Evolutionary conservation across 768 basidiomycete species (phyloP).

Genomic region (Trametes cinnabarina): DNA sequence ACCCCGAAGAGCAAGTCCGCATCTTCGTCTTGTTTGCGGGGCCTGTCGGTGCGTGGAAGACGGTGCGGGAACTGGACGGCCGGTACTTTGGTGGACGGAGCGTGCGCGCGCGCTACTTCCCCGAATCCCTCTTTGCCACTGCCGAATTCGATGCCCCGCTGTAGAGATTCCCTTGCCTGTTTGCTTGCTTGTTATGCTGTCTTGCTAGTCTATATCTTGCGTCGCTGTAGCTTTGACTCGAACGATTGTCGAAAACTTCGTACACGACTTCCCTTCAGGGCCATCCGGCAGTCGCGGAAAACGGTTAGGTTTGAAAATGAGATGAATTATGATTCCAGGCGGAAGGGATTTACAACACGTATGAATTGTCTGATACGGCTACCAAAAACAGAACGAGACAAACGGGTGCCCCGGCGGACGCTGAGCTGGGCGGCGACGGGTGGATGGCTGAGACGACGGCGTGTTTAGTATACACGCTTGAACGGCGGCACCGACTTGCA

Average conservation of each 20-base stretch:
- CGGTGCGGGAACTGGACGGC: slow-evolving; percentile 89
- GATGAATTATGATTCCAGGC: slow-evolving; percentile 4
- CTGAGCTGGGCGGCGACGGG: too few relatives aligned
- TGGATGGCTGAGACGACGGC: neutral
- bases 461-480: slow-evolving; percentile 84
- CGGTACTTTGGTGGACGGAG: slow-evolving; percentile 86
- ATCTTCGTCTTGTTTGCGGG: slow-evolving; percentile 92
- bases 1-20: slow-evolving; percentile 80
- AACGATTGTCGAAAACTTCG: too few relatives aligned
- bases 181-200: neutral
- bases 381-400: slow-evolving; percentile 3
- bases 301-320: neutral
- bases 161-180: neutral
- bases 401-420: neutral
- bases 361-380: slow-evolving; percentile 13
- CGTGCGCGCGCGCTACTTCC: slow-evolving; percentile 80
- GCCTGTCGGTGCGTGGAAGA: slow-evolving; percentile 94
- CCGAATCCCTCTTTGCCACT: slow-evolving; percentile 53
- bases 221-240: neutral
- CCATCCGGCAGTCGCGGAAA: too few relatives aligned
- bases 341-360: slow-evolving; percentile 11
- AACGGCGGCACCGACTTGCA: slow-evolving; percentile 97
- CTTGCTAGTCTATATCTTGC: neutral
- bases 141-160: slow-evolving; percentile 50
- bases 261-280: too few relatives aligned